Percentiles rank a stretch among this genome's conserved stretches.
Conservation (phyloP, 2,329 filamentous ascomycete genomes). For the Aspergillus phoenicis region DNA sequence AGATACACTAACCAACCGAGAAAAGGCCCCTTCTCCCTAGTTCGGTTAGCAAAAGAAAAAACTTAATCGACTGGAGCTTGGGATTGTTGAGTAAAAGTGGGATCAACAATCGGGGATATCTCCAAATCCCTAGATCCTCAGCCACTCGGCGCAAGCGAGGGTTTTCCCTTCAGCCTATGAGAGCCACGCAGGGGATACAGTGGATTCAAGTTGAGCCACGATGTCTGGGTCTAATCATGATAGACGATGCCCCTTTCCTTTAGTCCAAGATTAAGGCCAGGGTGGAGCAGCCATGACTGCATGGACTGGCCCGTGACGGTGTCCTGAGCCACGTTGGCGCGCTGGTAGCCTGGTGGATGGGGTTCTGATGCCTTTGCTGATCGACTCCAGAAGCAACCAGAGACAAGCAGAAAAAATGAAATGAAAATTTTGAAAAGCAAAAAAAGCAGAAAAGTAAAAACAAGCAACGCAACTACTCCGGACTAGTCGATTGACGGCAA, state of each 20-base stretch:
- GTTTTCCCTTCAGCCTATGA: not conserved
- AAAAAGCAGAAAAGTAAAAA: constrained; percentile 11
- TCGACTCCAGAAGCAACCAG: not conserved
- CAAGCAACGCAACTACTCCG: not conserved
- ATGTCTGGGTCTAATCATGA: not conserved
- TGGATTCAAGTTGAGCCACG: not conserved
- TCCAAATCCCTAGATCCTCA: not conserved
- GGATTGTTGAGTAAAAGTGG: not conserved
- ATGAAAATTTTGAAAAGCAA: constrained; percentile 13
- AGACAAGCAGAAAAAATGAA: not conserved
- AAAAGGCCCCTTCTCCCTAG: not conserved
- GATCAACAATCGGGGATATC: not conserved
- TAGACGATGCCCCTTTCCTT: not conserved
- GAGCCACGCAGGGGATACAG: not conserved
- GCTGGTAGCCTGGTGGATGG: constrained; percentile 5
- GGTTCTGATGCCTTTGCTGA: not conserved
- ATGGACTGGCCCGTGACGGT: constrained; percentile 15
- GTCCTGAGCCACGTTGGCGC: constrained; percentile 31
- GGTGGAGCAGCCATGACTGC: constrained; percentile 16
- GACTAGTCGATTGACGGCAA: constrained; percentile 3
- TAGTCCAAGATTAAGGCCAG: constrained; percentile 6
- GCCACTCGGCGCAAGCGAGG: not conserved
- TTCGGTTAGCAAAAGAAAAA: not conserved
- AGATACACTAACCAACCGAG: not conserved
- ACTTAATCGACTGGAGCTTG: not conserved